Evolutionary conservation across 1,284 basidiomycete species (phyloP), one percentile per base, ranked within the genome.

Genomic region (Pterulicium gracile): DNA sequence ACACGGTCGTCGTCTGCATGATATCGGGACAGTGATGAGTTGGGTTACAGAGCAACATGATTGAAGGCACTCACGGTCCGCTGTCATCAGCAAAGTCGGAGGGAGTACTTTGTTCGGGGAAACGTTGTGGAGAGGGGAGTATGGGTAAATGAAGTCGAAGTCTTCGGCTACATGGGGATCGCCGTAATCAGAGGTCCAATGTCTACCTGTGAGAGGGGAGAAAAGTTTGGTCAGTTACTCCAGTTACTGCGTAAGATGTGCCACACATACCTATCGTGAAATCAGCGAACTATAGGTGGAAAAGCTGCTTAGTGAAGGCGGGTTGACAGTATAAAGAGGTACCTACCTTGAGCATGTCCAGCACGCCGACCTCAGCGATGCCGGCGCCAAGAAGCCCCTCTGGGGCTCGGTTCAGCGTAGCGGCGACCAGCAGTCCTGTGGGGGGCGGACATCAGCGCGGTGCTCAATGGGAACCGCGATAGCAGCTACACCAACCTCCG

Each of bases 181-280:
- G n/a, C 88, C 88, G 54, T 83, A 91, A 61, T 91, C 89, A 17
- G 80, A 75, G 1, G 70, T 76, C 90, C 89, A 93, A 1, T 83
- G 82, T 49, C 74, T 72, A 39, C 87, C 83, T 75, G 49, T 4
- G 42, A 19, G 42, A 7, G 7, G 18, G 18, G 7, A 10, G 13
- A 15, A 20, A 10, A 41, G 39, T 20, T 15, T 7, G 10, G 22
- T 42, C n/a, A 39, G 45, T 18, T 44, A 40, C 48, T 52, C 47
- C 50, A 47, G 41, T 51, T 27, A 24, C 45, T 18, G 13, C 46
- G 23, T 7, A 17, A 20, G 40, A n/a, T n/a, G n/a, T n/a, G n/a
- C n/a, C n/a, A n/a, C n/a, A n/a, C n/a, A 24, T 46, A 75, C 79
- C 86, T 45, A 87, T 85, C 0, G 86, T 88, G 55, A 83, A 89